Evolutionary conservation across 2,329 filamentous ascomycete species (phyloP), one percentile per base, ranked within the genome.

Genomic region (Arachnopeziza araneosa): DNA sequence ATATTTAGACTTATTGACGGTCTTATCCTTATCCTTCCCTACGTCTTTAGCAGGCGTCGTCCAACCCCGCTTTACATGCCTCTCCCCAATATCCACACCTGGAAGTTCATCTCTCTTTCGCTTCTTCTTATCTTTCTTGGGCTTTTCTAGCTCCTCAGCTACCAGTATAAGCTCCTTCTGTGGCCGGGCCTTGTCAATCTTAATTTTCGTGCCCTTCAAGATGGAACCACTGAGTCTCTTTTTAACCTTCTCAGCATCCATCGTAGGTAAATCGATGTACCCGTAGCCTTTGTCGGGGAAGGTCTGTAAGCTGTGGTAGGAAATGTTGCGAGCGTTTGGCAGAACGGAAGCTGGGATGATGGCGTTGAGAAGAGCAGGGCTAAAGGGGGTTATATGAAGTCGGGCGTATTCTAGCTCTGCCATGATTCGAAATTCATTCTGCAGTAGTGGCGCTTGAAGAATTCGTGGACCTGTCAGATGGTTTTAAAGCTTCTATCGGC

Each of bases 231-330:
- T 90, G 55, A 98, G 81, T 77, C 95, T 98, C 77, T 89, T 93
- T 77, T 87, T 91, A 57, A 98, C 76, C 74, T 92, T 96, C n/a
- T 93, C 89, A 10, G 93, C 95, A 66, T 96, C 92, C 75, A 85
- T 83, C 2, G 73, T 76, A 0, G 93, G 93, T 48, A 99, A 76
- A 53, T 96, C 92, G 61, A 98, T 80, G 76, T 90, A 99, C 59
- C 93, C 95, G 84, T 91, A 99, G 57, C 84, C 87, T 72, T 85
- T 89, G 66, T 99, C 95, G 17, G 93, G 93, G 64, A 96, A 96
- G 0, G 93, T 93, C 71, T 91, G 84, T 66, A 97, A 77, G 5
- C 80, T 79, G 75, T 98, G 93, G 76, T 88, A 97, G n/a, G 93
- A 96, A 56, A 97, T 83, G 71, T 92, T 90, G 63, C 85, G 85